Conservation (phyloP, 306 rosid species). For the Quercus agrifolia region DNA sequence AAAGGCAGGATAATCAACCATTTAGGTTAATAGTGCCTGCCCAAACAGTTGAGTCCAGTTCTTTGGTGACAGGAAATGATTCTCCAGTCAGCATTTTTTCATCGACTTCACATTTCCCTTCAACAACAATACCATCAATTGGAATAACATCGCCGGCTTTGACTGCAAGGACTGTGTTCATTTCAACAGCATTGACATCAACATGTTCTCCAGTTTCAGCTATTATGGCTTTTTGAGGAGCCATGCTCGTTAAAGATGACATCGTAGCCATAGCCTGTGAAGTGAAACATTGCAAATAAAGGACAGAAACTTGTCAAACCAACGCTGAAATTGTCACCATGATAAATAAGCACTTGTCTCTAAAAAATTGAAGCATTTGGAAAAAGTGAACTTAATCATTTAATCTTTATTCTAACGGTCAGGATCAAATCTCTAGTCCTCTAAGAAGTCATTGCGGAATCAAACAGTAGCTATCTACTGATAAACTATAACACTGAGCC, state of each 20-base stretch:
- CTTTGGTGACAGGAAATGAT: slow-evolving; percentile 85
- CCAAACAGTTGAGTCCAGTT: slow-evolving; percentile 66
- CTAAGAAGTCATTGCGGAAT: no score
- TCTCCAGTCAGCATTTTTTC: slow-evolving; percentile 91
- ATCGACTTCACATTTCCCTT: slow-evolving; percentile 80
- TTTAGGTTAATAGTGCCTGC: slow-evolving; percentile 90
- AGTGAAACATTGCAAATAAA: neutral
- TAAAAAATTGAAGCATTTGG: neutral
- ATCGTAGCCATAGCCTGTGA: slow-evolving; percentile 77
- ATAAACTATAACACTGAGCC: no score
- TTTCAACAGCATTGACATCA: slow-evolving; percentile 68
- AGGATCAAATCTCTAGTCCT: no score
- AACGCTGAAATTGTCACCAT: neutral
- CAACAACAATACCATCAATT: slow-evolving; percentile 77
- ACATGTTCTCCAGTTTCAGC: slow-evolving; percentile 81
- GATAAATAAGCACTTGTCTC: no score
- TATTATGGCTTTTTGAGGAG: slow-evolving; percentile 79
- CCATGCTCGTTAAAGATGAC: slow-evolving; percentile 76
- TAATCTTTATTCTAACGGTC: no score
- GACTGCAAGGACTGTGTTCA: slow-evolving; percentile 65
- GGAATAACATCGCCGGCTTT: slow-evolving; percentile 89
- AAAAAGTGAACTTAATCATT: neutral
- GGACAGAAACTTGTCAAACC: neutral
- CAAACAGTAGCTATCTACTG: no score
- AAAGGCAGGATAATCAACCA: slow-evolving; percentile 39